Percentiles rank a stretch among this genome's conserved stretches.
phyloP scores from a whole-genome alignment of 495 filamentous ascomycete species.

The Penicillium robsamsonii region DNA sequence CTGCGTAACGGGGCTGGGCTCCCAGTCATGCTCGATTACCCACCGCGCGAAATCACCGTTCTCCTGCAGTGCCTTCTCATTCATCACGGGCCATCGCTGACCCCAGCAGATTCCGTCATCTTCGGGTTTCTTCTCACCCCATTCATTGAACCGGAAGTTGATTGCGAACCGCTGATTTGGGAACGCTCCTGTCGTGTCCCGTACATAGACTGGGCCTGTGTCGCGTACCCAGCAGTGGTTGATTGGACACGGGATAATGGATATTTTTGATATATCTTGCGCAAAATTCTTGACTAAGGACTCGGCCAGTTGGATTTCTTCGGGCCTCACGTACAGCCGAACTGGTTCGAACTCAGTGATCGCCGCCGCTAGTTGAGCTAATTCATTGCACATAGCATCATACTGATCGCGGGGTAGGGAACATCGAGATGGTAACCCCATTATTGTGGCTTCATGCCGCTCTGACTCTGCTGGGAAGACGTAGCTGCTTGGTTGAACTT shows the following conservation, averaged over 20 bases:
- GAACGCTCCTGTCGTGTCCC: slow-evolving; percentile 17
- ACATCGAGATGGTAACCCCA: slow-evolving; percentile 23
- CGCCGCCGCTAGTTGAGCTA: slow-evolving; percentile 18
- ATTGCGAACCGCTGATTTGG: slow-evolving; percentile 21
- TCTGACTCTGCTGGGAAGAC: slow-evolving; percentile 23
- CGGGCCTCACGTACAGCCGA: slow-evolving; percentile 25
- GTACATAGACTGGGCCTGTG: slow-evolving; percentile 29
- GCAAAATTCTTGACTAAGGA: slow-evolving; percentile 11
- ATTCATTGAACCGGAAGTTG: slow-evolving; percentile 31
- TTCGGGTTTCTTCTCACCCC: slow-evolving; percentile 26
- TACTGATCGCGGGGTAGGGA: slow-evolving; percentile 19
- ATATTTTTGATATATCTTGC: slow-evolving; percentile 12
- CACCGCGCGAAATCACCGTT: slow-evolving; percentile 24
- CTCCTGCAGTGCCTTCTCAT: slow-evolving; percentile 16
- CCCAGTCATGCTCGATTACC: slow-evolving; percentile 21
- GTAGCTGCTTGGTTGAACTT: slow-evolving; percentile 13
- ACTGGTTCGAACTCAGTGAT: slow-evolving; percentile 29
- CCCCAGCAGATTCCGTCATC: slow-evolving; percentile 18
- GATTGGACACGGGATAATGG: slow-evolving; percentile 21
- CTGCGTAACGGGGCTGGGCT: slow-evolving; percentile 15
- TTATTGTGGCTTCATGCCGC: slow-evolving; percentile 23
- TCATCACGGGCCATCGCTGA: slow-evolving; percentile 21
- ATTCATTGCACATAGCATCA: slow-evolving; percentile 21
- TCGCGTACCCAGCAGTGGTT: slow-evolving; percentile 34
- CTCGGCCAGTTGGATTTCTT: slow-evolving; percentile 19